A percentile compares a stretch with the other conserved stretches of the same genome.
Conservation (phyloP, 2,329 filamentous ascomycete genomes). For the Incumbomyces delicatus region DNA sequence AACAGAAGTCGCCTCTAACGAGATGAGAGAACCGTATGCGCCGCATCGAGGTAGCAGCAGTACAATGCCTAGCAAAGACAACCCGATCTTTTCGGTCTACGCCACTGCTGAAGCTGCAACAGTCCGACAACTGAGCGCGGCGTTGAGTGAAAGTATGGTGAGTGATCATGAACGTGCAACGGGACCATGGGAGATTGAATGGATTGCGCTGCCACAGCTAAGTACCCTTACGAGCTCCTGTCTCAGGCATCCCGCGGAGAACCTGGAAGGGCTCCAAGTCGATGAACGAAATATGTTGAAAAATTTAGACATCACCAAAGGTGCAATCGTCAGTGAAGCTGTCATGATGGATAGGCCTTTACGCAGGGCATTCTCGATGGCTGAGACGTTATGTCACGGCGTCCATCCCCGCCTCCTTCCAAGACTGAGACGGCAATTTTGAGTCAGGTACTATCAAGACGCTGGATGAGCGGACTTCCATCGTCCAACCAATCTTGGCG, state of each 20-base stretch:
- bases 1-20: slow-evolving; percentile 46
- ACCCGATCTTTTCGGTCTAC: slow-evolving; percentile 49
- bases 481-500: too few species aligned
- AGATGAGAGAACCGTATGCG: slow-evolving; percentile 48
- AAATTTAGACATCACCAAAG: slow-evolving; percentile 43
- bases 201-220: slow-evolving; percentile 46
- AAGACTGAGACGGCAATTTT: too few species aligned
- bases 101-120: slow-evolving; percentile 47
- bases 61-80: slow-evolving; percentile 52
- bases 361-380: too few species aligned
- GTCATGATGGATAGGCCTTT: slow-evolving; percentile 58
- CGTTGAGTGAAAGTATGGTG: slow-evolving; percentile 49
- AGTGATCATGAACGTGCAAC: slow-evolving; percentile 49
- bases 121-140: slow-evolving; percentile 41
- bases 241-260: slow-evolving; percentile 45
- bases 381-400: too few species aligned
- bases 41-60: slow-evolving; percentile 45
- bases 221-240: slow-evolving; percentile 46
- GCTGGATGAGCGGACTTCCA: too few species aligned
- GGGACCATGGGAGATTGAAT: slow-evolving; percentile 52
- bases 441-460: too few species aligned
- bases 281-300: slow-evolving; percentile 40
- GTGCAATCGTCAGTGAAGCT: slow-evolving; percentile 49
- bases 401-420: too few species aligned
- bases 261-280: slow-evolving; percentile 43